These are phyloP conservation scores for Exophiala sp. DNA, from an alignment of 2,329 filamentous ascomycete species.

Conservation along the genomic window DNA sequence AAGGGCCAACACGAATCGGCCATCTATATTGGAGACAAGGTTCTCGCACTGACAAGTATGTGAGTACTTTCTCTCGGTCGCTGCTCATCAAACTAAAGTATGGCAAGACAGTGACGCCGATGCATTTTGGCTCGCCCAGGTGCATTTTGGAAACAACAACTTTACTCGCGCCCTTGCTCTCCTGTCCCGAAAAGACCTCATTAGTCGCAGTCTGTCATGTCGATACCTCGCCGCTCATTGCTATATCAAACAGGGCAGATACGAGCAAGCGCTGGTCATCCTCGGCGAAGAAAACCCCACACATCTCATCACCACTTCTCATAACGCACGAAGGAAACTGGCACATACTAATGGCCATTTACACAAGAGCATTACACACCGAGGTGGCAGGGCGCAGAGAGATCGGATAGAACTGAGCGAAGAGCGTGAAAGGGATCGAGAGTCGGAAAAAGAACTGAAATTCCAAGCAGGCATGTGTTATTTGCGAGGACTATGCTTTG, in stretches of 20 bases:
- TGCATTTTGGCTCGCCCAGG: slow-evolving; percentile 96
- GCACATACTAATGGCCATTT: slow-evolving; percentile 56
- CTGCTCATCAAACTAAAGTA: neutral
- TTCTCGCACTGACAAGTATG: slow-evolving; percentile 86
- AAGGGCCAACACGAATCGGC: slow-evolving; percentile 95
- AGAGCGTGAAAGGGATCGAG: slow-evolving; percentile 52
- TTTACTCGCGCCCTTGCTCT: slow-evolving; percentile 87
- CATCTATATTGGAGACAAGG: slow-evolving; percentile 95
- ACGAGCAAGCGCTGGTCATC: slow-evolving; percentile 77
- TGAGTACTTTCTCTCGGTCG: slow-evolving; percentile 22
- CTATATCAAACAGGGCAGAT: slow-evolving; percentile 83
- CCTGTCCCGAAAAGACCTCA: slow-evolving; percentile 74
- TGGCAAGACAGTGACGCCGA: slow-evolving; percentile 80
- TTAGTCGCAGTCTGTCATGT: slow-evolving; percentile 75
- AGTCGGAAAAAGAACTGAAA: slow-evolving; percentile 68
- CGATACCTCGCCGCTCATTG: slow-evolving; percentile 91
- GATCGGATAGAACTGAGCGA: slow-evolving; percentile 55
- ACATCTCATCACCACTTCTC: slow-evolving; percentile 67
- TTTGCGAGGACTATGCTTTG: slow-evolving; percentile 84
- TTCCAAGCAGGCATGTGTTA: slow-evolving; percentile 98
- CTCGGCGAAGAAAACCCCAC: slow-evolving; percentile 92
- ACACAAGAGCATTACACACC: slow-evolving; percentile 45
- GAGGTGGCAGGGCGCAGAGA: slow-evolving; percentile 44
- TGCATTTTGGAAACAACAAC: slow-evolving; percentile 92
- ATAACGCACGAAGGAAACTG: slow-evolving; percentile 62